A percentile compares a stretch with the other conserved stretches of the same genome.
These are phyloP conservation scores for Glarea lozoyensis DNA, from an alignment of 495 filamentous ascomycete genomes.

Conservation along the genomic window DNA sequence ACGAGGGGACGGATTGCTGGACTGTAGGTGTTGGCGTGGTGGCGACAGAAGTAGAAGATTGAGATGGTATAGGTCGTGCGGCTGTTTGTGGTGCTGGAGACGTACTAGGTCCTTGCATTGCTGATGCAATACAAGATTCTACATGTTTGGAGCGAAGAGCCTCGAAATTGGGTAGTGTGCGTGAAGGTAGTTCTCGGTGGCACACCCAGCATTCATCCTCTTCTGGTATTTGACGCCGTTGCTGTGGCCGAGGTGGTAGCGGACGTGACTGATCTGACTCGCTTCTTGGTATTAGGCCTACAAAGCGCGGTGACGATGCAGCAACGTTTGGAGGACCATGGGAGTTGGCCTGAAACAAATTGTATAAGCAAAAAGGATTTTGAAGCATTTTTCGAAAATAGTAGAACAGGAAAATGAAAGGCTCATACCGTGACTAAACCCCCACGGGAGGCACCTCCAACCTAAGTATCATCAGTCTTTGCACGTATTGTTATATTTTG, in stretches of 20 bases:
- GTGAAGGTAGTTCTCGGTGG: slow-evolving; percentile 61
- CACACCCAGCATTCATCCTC: slow-evolving; percentile 92
- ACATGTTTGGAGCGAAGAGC: slow-evolving; percentile 68
- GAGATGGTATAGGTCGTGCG: no score
- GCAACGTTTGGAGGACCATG: no score
- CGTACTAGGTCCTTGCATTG: slow-evolving; percentile 1
- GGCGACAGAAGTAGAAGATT: not conserved
- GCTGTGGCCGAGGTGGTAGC: slow-evolving; percentile 4
- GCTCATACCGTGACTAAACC: no score
- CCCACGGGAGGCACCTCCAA: not conserved
- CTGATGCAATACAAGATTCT: slow-evolving; percentile 52
- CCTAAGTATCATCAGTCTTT: not conserved
- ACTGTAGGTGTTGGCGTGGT: slow-evolving; percentile 2
- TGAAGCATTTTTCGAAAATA: no score
- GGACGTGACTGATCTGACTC: not conserved
- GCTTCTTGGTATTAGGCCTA: no score
- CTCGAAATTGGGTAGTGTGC: slow-evolving; percentile 48
- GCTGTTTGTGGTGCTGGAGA: slow-evolving; percentile 16
- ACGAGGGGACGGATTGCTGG: slow-evolving; percentile 9
- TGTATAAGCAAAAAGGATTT: not conserved
- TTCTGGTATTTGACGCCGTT: slow-evolving; percentile 46
- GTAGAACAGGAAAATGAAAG: no score
- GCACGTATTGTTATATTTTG: not conserved
- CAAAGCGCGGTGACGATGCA: no score
- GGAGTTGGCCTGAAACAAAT: not conserved